phyloP scores from a whole-genome alignment of 73 alveolate species.

The Paramecium caudatum region DNA sequence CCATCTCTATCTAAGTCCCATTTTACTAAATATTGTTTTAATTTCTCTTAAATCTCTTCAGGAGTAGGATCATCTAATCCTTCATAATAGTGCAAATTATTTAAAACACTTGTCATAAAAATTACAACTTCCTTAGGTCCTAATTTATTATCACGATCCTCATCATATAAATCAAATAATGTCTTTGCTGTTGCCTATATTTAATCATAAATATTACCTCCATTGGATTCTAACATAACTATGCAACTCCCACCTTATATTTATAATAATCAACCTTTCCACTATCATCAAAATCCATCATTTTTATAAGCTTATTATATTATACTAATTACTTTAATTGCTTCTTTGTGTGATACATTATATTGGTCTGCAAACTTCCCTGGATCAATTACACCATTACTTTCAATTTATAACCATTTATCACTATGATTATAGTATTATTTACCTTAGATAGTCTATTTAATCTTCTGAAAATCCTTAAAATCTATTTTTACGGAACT shows the following conservation, averaged over 20 bases:
- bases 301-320: constrained; percentile 1
- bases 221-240: constrained; percentile 70
- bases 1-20: constrained; percentile 78
- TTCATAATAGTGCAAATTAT: constrained; percentile 55
- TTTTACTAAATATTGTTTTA: constrained; percentile 21
- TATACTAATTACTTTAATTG: not conserved
- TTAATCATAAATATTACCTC: not conserved
- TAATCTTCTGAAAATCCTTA: constrained; percentile 74
- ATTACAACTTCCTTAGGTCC: constrained; percentile 47
- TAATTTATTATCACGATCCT: constrained; percentile 34
- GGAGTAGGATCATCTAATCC: constrained; percentile 20
- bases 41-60: constrained; percentile 59
- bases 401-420: constrained; percentile 46
- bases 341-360: not conserved
- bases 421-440: constrained; percentile 1
- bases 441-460: constrained; percentile 72
- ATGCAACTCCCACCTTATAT: constrained; percentile 65
- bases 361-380: constrained; percentile 28
- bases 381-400: not conserved
- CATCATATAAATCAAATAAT: constrained; percentile 54
- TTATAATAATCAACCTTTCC: constrained; percentile 47
- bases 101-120: constrained; percentile 44
- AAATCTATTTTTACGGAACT: constrained; percentile 71
- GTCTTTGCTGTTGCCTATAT: constrained; percentile 61
- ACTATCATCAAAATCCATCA: constrained; percentile 58